Evolutionary conservation across 768 basidiomycete species (phyloP), one percentile per base, ranked within the genome.

Genomic region (Suillus subluteus): DNA sequence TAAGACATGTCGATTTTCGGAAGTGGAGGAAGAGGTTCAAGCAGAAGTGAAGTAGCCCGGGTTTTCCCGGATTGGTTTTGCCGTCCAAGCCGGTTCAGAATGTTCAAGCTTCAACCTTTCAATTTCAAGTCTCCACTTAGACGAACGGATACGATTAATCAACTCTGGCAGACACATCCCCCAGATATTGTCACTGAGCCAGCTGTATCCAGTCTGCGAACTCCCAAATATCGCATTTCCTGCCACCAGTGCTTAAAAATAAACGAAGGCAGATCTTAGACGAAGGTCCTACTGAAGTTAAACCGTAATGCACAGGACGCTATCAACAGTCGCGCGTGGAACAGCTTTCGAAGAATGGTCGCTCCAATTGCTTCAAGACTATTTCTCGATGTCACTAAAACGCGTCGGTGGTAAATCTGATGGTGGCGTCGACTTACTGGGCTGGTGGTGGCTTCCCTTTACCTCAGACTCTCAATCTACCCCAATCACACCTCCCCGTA

Each of bases 401-500:
- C 87, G 88, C 62, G 88, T 96, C 18, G 95, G 95, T 5, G 94
- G 95, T n/a, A 88, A 84, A 72, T 84, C 87, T n/a, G 96, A 97
- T 74, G 94, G 95, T 6, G 96, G 96, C 0, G 81, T 98, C 52
- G 96, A 98, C 77, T 82, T 97, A 26, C 75, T 90, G 63, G 96
- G 96, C 18, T 96, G 94, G 94, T 97, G 96, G 96, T 95, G 90
- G 90, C 79, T 97, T 5, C 95, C 92, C 35, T 58, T 69, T 4
- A 52, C 3, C 43, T 62, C 69, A 13, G 8, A 58, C 55, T 62
- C 65, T 37, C 50, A 63, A 43, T 32, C 38, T 43, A n/a, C 30
- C 21, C 44, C 69, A 21, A 59, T 68, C 5, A 65, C 73, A 41
- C 46, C 74, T 16, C 43, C 56, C 5, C 81, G 87, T 30, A 79